Conservation (phyloP, 2,329 filamentous ascomycete species). For the Colletotrichum gloeosporioides region DNA sequence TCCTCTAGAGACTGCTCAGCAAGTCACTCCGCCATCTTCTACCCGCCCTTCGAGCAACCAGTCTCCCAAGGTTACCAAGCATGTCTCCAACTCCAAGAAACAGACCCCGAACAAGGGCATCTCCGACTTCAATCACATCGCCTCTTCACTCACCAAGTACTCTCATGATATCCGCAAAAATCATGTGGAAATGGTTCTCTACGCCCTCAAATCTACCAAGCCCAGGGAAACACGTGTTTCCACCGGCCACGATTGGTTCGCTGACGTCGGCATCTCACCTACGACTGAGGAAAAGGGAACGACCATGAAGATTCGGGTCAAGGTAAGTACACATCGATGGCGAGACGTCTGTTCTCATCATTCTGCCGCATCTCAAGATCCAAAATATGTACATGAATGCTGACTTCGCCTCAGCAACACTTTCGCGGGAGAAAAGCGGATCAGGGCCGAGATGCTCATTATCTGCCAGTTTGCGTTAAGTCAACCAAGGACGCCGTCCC, state of each 20-base stretch:
- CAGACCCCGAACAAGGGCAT: conserved; percentile 43
- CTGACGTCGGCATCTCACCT: conserved; percentile 43
- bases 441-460: conserved; percentile 42
- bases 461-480: conserved; percentile 50
- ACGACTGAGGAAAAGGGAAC: conserved; percentile 35
- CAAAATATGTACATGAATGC: not conserved
- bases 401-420: conserved; percentile 41
- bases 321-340: conserved; percentile 41
- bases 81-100: conserved; percentile 7
- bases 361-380: not conserved
- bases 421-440: conserved; percentile 47
- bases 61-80: conserved; percentile 31
- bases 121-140: conserved; percentile 40
- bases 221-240: conserved; percentile 43
- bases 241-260: conserved; percentile 54
- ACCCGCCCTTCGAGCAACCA: conserved; percentile 24
- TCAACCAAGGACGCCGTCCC: conserved; percentile 59
- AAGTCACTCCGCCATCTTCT: conserved; percentile 19
- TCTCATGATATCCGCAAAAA: conserved; percentile 49
- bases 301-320: conserved; percentile 56
- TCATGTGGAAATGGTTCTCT: conserved; percentile 50
- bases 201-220: conserved; percentile 50
- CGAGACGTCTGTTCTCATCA: not conserved
- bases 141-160: conserved; percentile 26
- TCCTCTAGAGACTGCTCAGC: conserved; percentile 1